Evolutionary conservation across 1,139 yeast genomes (phyloP).

Genomic region (Blastobotrys niveus): DNA sequence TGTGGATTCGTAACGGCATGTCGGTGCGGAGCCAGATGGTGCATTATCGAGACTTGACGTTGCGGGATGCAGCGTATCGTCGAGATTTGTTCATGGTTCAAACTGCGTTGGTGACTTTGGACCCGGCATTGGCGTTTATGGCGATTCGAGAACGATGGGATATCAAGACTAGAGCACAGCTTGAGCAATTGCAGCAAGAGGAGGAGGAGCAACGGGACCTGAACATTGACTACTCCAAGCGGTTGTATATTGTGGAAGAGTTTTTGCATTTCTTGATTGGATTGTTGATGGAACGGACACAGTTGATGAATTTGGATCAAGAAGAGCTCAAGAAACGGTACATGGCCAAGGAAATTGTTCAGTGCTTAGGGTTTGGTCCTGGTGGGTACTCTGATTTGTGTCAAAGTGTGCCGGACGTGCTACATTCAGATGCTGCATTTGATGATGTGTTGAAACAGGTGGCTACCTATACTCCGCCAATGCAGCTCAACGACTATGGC

Average conservation of each 20-base stretch:
- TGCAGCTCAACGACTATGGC: conserved; percentile 61
- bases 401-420: conserved; percentile 67
- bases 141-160: conserved; percentile 36
- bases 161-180: neutral
- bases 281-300: conserved; percentile 61
- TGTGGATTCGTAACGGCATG: conserved; percentile 87
- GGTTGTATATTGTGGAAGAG: conserved; percentile 71
- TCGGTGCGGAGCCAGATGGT: conserved; percentile 74
- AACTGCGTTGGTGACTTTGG: conserved; percentile 51
- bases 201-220: conserved; percentile 11
- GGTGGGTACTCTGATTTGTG: conserved; percentile 67
- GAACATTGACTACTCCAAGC: conserved; percentile 36
- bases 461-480: conserved; percentile 60
- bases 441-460: conserved; percentile 59
- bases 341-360: conserved; percentile 67
- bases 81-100: conserved; percentile 74
- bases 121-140: conserved; percentile 53
- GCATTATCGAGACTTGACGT: conserved; percentile 72
- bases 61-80: conserved; percentile 75
- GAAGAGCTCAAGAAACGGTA: conserved; percentile 49
- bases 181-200: conserved; percentile 6
- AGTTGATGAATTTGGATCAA: conserved; percentile 47
- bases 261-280: conserved; percentile 66
- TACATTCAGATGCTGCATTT: conserved; percentile 62
- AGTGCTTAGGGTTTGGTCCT: conserved; percentile 69